Conservation (phyloP, 2,329 filamentous ascomycete species). For the Chalaropsis ovoidea region DNA sequence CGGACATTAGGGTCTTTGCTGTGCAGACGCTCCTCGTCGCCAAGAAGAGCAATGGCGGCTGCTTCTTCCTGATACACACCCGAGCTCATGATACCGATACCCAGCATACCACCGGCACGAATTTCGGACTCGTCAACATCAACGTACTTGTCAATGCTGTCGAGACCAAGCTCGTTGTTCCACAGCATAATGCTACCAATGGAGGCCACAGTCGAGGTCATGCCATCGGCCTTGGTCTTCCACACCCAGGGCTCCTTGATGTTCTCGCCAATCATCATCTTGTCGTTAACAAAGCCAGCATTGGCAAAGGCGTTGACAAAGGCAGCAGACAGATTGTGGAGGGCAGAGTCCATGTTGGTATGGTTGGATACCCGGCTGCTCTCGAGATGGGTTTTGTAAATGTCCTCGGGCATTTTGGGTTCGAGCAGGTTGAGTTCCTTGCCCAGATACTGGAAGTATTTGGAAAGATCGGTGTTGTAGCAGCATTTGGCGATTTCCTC, state of each 20-base stretch:
- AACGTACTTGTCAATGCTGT: conserved; percentile 91
- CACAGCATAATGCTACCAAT: conserved; percentile 84
- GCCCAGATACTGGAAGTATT: conserved; percentile 85
- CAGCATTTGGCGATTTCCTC: conserved; percentile 70
- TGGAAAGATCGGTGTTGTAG: conserved; percentile 76
- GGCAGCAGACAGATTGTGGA: conserved; percentile 88
- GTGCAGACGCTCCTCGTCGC: conserved; percentile 67
- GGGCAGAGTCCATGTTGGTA: conserved; percentile 88
- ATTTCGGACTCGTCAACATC: conserved; percentile 62
- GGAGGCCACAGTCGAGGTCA: conserved; percentile 92
- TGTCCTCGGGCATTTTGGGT: conserved; percentile 93
- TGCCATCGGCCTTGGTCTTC: conserved; percentile 98
- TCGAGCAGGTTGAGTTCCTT: conserved; percentile 97
- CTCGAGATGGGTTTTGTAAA: conserved; percentile 98
- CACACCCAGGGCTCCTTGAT: conserved; percentile 92
- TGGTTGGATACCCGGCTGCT: conserved; percentile 85
- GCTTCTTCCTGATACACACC: conserved; percentile 84
- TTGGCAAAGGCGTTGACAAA: conserved; percentile 98
- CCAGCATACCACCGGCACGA: conserved; percentile 81
- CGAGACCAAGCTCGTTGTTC: conserved; percentile 84
- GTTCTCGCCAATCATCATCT: conserved; percentile 89
- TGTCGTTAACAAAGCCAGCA: conserved; percentile 88
- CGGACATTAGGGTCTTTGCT: conserved; percentile 67
- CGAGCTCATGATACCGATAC: conserved; percentile 91
- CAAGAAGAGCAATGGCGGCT: conserved; percentile 76